These are phyloP conservation scores for Hirsutella rhossiliensis DNA, from an alignment of 2,329 filamentous ascomycete species.

Conservation along the genomic window DNA sequence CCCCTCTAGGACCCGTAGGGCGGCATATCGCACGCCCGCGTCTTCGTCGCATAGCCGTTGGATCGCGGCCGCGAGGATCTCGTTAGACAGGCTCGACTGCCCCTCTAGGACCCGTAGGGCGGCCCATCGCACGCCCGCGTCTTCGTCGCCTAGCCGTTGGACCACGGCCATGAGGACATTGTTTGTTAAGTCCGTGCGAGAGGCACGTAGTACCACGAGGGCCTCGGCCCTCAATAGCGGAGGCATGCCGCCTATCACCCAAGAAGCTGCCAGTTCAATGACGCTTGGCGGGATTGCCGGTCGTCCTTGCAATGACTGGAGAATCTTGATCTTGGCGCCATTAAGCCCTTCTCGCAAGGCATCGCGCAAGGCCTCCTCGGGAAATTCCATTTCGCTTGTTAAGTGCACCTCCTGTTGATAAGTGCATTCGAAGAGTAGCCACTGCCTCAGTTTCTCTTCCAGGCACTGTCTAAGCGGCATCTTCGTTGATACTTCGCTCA, in stretches of 20 bases:
- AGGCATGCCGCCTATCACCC: too few relatives aligned
- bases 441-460: not conserved
- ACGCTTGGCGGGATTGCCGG: too few relatives aligned
- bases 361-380: not conserved
- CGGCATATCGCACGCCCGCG: too few relatives aligned
- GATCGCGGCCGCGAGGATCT: not conserved
- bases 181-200: not conserved
- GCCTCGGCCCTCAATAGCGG: not conserved
- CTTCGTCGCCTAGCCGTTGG: not conserved
- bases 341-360: not conserved
- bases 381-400: not conserved
- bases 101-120: too few relatives aligned
- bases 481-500: not conserved
- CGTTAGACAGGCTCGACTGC: too few relatives aligned
- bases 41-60: not conserved
- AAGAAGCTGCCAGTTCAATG: too few relatives aligned
- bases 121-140: too few relatives aligned
- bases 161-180: not conserved
- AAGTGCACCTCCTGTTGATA: accelerated
- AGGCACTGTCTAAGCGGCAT: not conserved
- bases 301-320: not conserved
- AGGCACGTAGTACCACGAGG: not conserved
- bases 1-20: too few relatives aligned
- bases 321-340: not conserved
- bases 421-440: not conserved